Evolutionary conservation across 1,284 basidiomycete species (phyloP).

Genomic region (Inonotus obliquus): DNA sequence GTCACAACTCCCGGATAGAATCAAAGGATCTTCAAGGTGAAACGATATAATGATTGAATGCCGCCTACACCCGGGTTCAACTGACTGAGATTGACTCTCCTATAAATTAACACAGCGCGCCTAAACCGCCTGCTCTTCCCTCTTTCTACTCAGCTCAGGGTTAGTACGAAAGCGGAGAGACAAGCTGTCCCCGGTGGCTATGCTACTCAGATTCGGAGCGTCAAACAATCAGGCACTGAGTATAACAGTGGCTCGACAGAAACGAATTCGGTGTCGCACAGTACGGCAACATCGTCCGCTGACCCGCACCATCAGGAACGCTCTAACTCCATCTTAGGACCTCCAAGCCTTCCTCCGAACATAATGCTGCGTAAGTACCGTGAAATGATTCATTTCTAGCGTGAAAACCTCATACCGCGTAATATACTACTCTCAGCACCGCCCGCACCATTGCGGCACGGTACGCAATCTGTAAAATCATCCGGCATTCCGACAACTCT

Average conservation of each 20-base stretch:
- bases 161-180: conserved; percentile 5
- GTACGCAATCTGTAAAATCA: not conserved
- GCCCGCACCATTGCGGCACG: not conserved
- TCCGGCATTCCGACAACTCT: not conserved
- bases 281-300: not conserved
- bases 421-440: conserved; percentile 3
- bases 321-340: not conserved
- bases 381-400: not conserved
- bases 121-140: conserved; percentile 17
- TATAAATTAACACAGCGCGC: conserved; percentile 4
- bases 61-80: not conserved
- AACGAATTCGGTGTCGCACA: not conserved
- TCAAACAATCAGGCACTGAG: not conserved
- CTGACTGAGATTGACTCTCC: conserved; percentile 1
- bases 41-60: not conserved
- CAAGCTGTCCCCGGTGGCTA: not conserved
- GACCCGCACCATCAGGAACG: not conserved
- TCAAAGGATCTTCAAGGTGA: conserved; percentile 17
- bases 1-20: conserved; percentile 5
- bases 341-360: conserved; percentile 6
- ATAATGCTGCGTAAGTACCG: conserved; percentile 16
- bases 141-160: conserved; percentile 15
- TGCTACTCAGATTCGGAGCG: not conserved
- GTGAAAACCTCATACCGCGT: not conserved
- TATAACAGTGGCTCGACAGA: not conserved